Evolutionary conservation across 176 grass and related monocot species (phyloP).

Genomic region (Oryza punctata): DNA sequence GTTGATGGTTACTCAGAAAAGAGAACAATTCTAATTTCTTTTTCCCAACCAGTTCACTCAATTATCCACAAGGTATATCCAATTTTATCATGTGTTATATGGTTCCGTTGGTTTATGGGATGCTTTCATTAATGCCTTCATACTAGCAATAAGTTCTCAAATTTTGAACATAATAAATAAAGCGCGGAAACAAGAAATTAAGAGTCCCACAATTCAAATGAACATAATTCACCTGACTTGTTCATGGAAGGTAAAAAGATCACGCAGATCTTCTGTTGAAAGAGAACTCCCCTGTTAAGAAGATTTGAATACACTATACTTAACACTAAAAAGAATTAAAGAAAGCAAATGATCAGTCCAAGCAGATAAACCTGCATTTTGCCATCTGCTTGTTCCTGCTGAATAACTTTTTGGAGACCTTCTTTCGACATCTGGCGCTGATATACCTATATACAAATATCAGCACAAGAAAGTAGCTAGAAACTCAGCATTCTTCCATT

Average conservation of each 20-base stretch:
- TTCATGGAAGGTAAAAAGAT: slow-evolving; percentile 92
- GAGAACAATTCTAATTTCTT: neutral
- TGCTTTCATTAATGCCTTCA: neutral
- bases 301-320: slow-evolving; percentile 31
- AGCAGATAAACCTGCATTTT: slow-evolving; percentile 63
- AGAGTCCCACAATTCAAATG: slow-evolving; percentile 14
- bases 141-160: slow-evolving; percentile 17
- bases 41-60: neutral
- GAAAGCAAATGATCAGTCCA: slow-evolving; percentile 10
- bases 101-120: slow-evolving; percentile 23
- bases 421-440: slow-evolving; percentile 99
- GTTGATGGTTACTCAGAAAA: neutral
- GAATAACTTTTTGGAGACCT: slow-evolving; percentile 95
- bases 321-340: slow-evolving; percentile 10
- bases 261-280: slow-evolving; percentile 84
- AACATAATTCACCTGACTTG: slow-evolving; percentile 64
- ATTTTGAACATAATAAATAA: neutral
- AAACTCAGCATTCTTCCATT: slow-evolving; percentile 29
- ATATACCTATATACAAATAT: slow-evolving; percentile 70
- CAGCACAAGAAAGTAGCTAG: slow-evolving; percentile 17
- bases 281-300: slow-evolving; percentile 78
- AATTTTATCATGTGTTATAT: slow-evolving; percentile 14
- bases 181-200: neutral
- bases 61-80: slow-evolving; percentile 3
- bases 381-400: slow-evolving; percentile 62